Evolutionary conservation across 768 basidiomycete genomes (phyloP), one percentile per base, ranked within the genome.

Genomic region (Mycena epipterygia): DNA sequence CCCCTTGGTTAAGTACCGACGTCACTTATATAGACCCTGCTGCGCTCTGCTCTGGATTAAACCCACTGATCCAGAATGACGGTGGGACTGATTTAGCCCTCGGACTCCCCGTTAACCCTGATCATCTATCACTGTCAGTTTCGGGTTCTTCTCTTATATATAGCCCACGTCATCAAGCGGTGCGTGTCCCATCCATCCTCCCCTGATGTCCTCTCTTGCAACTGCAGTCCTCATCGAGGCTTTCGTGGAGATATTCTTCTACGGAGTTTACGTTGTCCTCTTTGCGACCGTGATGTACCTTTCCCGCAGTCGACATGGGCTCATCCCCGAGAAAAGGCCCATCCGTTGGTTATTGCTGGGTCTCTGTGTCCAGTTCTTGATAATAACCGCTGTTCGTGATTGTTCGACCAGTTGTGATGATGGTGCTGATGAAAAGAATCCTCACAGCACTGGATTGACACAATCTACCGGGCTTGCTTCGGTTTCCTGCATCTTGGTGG

Each of bases 181-280:
- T 44, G 21, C 11, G 42, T 14, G 35, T 37, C 35, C n/a, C 42
- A 5, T 21, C 44, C 17, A 23, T 25, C 2, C 21, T 21, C 48
- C 17, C 14, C 48, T 44, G 42, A 5, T n/a, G 60, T 30, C 60
- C 23, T 29, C 53, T 14, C 19, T 53, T n/a, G 52, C 32, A 11
- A 42, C 53, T 32, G 52, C 37, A 5, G 23, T 1, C 35, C 65
- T 67, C 27, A n/a, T 39, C 12, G 56, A 37, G 23, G 44, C 56
- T 16, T 37, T 49, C 2, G 30, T 67, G 16, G 65, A 67, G 44
- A 29, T 33, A 2, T 19, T 44, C 27, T n/a, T 67, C n/a, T 67
- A 37, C 46, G 65, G 55, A 7, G 42, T 57, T n/a, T 67, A 67
- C 30, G 33, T 21, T 1, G 56, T 63, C 16, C 67, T 68, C 52